These are phyloP conservation scores for Blastocystis sp. DNA, from an alignment of 352 stramenopile genomes.

Conservation along the genomic window DNA sequence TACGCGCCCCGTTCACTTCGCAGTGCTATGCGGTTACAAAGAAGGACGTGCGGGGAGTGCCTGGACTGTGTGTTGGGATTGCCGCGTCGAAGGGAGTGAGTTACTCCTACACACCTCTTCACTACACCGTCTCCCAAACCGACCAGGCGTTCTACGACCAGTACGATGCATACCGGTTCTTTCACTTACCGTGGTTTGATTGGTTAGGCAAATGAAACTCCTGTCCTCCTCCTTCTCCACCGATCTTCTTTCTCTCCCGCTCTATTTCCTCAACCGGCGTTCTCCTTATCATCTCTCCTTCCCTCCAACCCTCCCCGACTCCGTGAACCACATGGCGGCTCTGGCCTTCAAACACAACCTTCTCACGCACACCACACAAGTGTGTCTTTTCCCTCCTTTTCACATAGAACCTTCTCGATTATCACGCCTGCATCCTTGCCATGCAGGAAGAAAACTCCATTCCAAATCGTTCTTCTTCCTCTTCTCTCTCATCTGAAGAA, in stretches of 20 bases:
- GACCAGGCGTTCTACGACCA: too few relatives aligned
- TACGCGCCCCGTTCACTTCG: background rate
- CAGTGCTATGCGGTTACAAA: background rate
- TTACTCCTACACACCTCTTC: too few relatives aligned
- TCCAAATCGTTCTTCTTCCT: background rate
- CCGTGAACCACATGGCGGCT: slow-evolving; percentile 8
- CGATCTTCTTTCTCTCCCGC: background rate
- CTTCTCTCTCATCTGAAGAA: background rate
- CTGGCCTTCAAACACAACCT: background rate
- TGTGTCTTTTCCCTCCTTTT: background rate
- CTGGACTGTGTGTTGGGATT: background rate
- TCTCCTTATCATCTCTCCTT: background rate
- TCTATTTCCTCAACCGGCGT: slow-evolving; percentile 34
- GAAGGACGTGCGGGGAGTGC: background rate
- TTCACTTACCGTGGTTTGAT: too few relatives aligned
- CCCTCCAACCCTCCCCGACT: background rate
- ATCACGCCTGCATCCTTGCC: slow-evolving; percentile 9
- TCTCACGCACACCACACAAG: background rate
- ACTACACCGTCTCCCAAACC: too few relatives aligned
- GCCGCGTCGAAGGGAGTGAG: too few relatives aligned
- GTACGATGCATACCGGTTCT: too few relatives aligned
- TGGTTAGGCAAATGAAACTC: background rate
- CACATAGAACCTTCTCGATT: background rate
- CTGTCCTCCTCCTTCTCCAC: background rate
- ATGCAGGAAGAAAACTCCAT: background rate